A percentile compares a stretch with the other conserved stretches of the same genome.
phyloP scores from a whole-genome alignment of 352 stramenopile genomes.

The Thraustochytrium sp. region DNA sequence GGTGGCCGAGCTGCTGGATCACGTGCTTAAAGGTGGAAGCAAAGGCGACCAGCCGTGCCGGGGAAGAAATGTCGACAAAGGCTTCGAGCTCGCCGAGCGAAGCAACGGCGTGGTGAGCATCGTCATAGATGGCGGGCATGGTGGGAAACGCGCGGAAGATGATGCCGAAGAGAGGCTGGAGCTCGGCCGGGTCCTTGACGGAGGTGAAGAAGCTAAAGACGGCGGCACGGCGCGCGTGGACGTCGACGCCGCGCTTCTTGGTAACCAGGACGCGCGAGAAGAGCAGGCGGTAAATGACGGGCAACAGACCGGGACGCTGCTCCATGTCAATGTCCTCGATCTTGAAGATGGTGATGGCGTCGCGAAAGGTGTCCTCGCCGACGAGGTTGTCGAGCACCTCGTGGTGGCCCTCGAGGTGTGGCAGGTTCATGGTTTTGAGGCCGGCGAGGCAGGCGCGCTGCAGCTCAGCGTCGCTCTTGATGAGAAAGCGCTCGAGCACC shows the following conservation, averaged over 20 bases:
- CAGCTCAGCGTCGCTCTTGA: background rate
- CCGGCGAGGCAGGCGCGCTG: background rate
- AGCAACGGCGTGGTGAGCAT: background rate
- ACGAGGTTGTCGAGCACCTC: background rate
- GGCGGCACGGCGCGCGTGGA: background rate
- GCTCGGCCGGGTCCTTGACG: background rate
- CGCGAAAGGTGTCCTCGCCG: constrained; percentile 4
- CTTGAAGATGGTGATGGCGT: constrained; percentile 23
- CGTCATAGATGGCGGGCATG: background rate
- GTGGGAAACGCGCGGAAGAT: constrained; percentile 12
- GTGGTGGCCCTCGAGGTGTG: background rate
- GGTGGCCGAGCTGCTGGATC: background rate
- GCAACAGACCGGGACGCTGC: background rate
- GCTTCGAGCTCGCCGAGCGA: background rate
- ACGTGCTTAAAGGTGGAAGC: background rate
- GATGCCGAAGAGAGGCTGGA: constrained; percentile 33
- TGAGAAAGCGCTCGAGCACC: background rate
- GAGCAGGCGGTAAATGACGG: constrained; percentile 7
- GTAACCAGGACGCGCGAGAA: background rate
- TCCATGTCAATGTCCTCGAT: background rate
- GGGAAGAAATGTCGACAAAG: no score
- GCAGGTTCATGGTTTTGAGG: background rate
- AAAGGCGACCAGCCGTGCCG: background rate
- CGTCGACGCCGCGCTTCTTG: background rate
- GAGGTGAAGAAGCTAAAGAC: constrained; percentile 22